phyloP scores from a whole-genome alignment of 352 stramenopile species.

The Phytopythium vexans region DNA sequence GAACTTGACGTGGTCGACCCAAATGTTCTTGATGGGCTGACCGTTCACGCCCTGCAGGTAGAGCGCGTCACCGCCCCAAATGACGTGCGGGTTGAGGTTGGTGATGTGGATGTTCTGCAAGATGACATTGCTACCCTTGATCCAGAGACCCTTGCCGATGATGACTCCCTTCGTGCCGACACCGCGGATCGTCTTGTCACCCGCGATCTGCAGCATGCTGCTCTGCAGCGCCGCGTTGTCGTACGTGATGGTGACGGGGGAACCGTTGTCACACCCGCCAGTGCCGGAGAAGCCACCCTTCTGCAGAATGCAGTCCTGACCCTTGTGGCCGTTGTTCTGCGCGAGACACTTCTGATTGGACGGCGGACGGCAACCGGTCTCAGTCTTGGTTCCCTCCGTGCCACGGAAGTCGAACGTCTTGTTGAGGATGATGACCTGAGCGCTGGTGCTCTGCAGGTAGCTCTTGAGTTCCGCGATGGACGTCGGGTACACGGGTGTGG shows the following conservation, averaged over 20 bases:
- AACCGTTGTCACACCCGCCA: conserved; percentile 32
- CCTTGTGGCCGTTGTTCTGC: conserved; percentile 25
- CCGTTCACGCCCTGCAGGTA: conserved; percentile 24
- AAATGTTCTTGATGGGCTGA: conserved; percentile 22
- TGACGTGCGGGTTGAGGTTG: conserved; percentile 31
- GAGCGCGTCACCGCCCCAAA: conserved; percentile 36
- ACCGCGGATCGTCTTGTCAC: conserved; percentile 19
- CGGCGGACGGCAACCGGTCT: conserved; percentile 12
- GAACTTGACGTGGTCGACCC: conserved; percentile 37
- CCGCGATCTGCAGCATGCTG: conserved; percentile 14
- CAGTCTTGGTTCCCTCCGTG: conserved; percentile 12
- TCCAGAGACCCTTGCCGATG: conserved; percentile 10
- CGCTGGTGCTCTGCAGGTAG: conserved; percentile 10
- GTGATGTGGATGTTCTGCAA: conserved; percentile 39
- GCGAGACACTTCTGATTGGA: conserved; percentile 15
- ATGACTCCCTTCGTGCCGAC: conserved; percentile 12
- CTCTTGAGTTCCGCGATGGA: conserved; percentile 19
- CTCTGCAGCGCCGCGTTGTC: conserved; percentile 15
- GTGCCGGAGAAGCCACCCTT: conserved; percentile 28
- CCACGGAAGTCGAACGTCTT: conserved; percentile 16
- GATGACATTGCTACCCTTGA: conserved; percentile 27
- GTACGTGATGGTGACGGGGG: conserved; percentile 33
- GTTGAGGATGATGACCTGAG: conserved; percentile 13
- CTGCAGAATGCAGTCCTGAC: conserved; percentile 26
- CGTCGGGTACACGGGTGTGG: conserved; percentile 18